Evolutionary conservation across 139 green algal genomes (phyloP).

Genomic region (Haematococcus lacustris): DNA sequence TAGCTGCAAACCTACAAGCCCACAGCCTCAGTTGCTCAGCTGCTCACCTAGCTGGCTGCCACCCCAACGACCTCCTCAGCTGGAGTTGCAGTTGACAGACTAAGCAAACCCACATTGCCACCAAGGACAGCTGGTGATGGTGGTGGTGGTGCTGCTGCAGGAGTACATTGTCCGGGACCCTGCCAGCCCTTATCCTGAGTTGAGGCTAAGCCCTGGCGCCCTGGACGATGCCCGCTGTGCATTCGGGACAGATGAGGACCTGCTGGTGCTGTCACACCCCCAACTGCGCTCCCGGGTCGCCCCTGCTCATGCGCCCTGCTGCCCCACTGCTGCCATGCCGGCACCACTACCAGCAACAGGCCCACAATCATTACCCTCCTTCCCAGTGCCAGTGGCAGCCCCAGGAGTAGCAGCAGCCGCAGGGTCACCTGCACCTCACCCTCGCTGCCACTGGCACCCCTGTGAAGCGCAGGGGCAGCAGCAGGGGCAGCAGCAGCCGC

Average conservation of each 20-base stretch:
- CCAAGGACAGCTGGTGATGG: background rate
- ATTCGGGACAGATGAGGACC: conserved; percentile 34
- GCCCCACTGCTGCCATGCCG: no score
- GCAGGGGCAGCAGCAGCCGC: background rate
- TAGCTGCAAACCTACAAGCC: no score
- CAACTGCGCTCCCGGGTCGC: no score
- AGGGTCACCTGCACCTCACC: background rate
- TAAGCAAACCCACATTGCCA: background rate
- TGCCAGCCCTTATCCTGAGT: background rate
- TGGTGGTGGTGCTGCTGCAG: background rate
- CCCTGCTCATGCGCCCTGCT: no score
- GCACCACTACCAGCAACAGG: background rate
- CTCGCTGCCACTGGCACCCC: background rate
- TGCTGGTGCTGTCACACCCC: conserved; percentile 6
- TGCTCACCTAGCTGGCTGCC: no score
- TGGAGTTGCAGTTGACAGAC: background rate
- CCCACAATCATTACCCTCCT: no score
- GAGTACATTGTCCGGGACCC: conserved; percentile 25
- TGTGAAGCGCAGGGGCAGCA: background rate
- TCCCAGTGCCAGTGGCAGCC: no score
- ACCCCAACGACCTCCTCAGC: no score
- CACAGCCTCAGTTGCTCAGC: no score
- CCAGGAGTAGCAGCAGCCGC: background rate
- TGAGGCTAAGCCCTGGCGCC: conserved; percentile 9
- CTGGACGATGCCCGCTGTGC: conserved; percentile 29